phyloP scores from a whole-genome alignment of 192 early-diverging fungal species.

The Rhizophagus clarus region DNA sequence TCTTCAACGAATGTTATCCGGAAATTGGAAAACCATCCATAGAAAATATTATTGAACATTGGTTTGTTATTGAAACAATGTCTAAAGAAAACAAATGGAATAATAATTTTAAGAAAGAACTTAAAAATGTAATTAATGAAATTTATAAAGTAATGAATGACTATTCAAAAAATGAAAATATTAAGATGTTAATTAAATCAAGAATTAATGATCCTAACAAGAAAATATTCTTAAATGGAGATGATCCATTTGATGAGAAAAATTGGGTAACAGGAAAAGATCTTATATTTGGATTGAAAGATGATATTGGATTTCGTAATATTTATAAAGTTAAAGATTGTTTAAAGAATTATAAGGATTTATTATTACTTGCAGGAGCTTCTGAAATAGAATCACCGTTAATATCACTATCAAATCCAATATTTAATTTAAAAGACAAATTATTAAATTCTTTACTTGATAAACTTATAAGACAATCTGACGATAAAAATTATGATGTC shows the following conservation, averaged over 20 bases:
- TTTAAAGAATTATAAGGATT: background rate
- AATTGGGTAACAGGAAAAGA: conserved; percentile 1
- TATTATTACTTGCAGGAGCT: background rate
- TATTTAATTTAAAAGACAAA: background rate
- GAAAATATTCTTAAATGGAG: background rate
- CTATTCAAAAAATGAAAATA: background rate
- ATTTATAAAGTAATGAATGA: background rate
- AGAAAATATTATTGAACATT: background rate
- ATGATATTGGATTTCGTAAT: background rate
- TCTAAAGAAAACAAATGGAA: too few species aligned
- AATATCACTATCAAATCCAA: too few species aligned
- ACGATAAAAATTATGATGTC: background rate
- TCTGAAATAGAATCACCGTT: background rate
- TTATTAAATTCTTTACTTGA: background rate
- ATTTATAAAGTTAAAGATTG: background rate
- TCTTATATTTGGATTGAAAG: background rate
- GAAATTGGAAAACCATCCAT: background rate
- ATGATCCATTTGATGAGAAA: background rate
- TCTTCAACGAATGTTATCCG: background rate
- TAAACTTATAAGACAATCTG: background rate
- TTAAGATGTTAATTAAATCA: background rate
- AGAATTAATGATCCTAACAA: background rate
- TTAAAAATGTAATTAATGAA: background rate
- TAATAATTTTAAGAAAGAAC: background rate
- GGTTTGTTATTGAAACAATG: background rate